Evolutionary conservation across 805 yeast genomes (phyloP).

Genomic region (Ogataea salicorniae): DNA sequence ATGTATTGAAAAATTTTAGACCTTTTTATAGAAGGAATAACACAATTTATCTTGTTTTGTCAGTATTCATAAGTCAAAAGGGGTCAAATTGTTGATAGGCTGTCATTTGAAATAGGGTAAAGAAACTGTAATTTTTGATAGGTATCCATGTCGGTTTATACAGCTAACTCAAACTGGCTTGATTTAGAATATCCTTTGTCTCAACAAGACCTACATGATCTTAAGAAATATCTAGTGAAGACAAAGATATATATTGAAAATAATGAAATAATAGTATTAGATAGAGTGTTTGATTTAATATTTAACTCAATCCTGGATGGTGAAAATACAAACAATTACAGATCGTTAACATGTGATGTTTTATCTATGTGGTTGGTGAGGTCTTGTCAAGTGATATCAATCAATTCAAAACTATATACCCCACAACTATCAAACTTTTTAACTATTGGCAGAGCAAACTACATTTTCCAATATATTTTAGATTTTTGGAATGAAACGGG

Average conservation of each 20-base stretch:
- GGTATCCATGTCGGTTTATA: too few species aligned
- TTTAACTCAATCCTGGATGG: conserved; percentile 28
- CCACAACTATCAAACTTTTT: conserved; percentile 5
- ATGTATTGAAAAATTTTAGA: too few species aligned
- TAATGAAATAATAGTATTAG: conserved; percentile 3
- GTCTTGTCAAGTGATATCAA: conserved; percentile 35
- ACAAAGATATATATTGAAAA: conserved; percentile 4
- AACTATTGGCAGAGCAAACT: conserved; percentile 21
- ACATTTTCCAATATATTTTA: conserved; percentile 47
- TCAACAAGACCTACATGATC: conserved; percentile 3
- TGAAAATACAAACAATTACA: conserved; percentile 32
- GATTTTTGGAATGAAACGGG: conserved; percentile 71
- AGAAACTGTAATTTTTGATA: too few species aligned
- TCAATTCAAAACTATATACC: neutral
- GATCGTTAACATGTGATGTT: conserved; percentile 51
- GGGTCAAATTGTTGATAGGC: too few species aligned
- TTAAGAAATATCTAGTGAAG: conserved; percentile 18
- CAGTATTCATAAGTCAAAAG: too few species aligned
- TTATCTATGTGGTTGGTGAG: conserved; percentile 63
- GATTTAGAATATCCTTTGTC: conserved; percentile 2
- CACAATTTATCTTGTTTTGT: too few species aligned
- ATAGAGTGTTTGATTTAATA: conserved; percentile 24
- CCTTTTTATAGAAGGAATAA: too few species aligned
- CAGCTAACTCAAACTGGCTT: neutral
- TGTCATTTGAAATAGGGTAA: too few species aligned